Evolutionary conservation across 257 asterid species (phyloP).

Genomic region (Primulina eburnea): DNA sequence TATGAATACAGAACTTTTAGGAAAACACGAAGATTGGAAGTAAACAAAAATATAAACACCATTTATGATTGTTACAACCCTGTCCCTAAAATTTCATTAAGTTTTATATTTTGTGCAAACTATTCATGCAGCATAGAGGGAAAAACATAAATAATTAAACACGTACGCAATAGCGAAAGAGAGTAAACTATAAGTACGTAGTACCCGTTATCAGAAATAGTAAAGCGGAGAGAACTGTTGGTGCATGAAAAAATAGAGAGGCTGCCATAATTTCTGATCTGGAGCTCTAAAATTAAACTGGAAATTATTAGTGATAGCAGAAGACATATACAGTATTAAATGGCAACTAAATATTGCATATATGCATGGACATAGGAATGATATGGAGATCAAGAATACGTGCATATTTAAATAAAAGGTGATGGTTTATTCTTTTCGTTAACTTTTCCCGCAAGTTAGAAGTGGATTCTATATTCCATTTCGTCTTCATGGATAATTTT

Average conservation of each 20-base stretch:
- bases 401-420: constrained; percentile 13
- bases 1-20: no score
- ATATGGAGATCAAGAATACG: constrained; percentile 35
- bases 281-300: not conserved
- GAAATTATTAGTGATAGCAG: not conserved
- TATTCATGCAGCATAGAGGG: no score
- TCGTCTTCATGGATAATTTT: no score
- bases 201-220: constrained; percentile 44
- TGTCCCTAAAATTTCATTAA: no score
- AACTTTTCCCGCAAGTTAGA: not conserved
- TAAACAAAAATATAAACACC: no score
- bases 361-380: not conserved
- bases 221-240: constrained; percentile 20
- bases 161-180: not conserved
- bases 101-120: no score
- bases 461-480: not conserved
- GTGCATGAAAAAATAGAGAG: not conserved
- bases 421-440: not conserved
- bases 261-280: constrained; percentile 27
- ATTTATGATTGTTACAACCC: no score
- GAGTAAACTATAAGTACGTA: constrained; percentile 6
- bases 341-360: no score
- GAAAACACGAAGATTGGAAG: no score
- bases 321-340: no score
- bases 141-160: no score